Evolutionary conservation across 257 asterid genomes (phyloP).

Genomic region (Gentiana straminea): DNA sequence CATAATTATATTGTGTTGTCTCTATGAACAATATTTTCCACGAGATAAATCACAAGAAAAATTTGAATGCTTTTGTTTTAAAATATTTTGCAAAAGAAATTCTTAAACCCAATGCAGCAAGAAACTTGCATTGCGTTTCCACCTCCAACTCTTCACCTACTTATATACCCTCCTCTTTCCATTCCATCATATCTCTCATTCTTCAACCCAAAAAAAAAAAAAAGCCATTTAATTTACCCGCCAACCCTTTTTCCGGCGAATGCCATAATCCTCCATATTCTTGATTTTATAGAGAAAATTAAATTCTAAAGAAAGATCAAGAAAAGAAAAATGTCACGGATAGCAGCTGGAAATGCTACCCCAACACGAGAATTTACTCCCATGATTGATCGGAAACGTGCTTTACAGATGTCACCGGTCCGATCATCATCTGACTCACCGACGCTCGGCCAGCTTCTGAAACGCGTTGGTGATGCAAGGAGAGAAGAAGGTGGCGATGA

Average conservation of each 20-base stretch:
- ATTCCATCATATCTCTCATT: neutral
- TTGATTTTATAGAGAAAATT: neutral
- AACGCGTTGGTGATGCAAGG: slow-evolving; percentile 22
- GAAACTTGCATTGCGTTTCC: neutral
- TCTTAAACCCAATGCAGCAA: neutral
- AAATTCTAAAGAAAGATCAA: neutral
- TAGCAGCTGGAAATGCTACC: slow-evolving; percentile 19
- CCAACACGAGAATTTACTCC: slow-evolving; percentile 12
- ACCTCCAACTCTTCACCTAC: slow-evolving; percentile 6
- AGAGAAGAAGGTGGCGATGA: slow-evolving; percentile 64
- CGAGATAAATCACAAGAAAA: too few species aligned
- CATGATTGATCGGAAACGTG: slow-evolving; percentile 15
- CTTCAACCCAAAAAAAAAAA: too few species aligned
- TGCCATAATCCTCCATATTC: neutral
- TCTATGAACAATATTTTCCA: too few species aligned
- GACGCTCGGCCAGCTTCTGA: slow-evolving; percentile 29
- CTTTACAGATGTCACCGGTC: slow-evolving; percentile 13
- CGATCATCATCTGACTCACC: slow-evolving; percentile 13
- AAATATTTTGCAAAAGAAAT: neutral
- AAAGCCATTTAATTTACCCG: too few species aligned
- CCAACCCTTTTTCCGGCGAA: neutral
- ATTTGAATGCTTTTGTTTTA: neutral
- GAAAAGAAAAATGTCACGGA: slow-evolving; percentile 16
- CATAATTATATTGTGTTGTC: too few species aligned
- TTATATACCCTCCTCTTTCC: slow-evolving; percentile 2